Evolutionary conservation across 2,329 filamentous ascomycete species (phyloP), one percentile per base, ranked within the genome.

Genomic region (Cladophialophora carrionii): DNA sequence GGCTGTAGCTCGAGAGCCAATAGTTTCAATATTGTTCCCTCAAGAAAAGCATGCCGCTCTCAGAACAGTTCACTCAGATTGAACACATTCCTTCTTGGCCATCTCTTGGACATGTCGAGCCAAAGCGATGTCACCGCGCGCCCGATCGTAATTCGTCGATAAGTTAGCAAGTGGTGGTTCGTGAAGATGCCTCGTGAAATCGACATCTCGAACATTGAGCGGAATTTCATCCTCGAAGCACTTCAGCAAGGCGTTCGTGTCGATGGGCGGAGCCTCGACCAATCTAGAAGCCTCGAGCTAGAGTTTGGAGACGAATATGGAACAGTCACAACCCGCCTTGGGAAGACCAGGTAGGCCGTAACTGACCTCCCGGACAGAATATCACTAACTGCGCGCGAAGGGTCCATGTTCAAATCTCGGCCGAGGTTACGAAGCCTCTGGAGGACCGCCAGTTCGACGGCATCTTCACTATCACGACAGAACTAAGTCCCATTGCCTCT

Each of bases 401-500:
- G 73, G 86, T 97, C 64, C 81, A 96, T 66, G 92, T 90, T 62
- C 90, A 91, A 68, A 89, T 96, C 65, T 94, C 92, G 2, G 90
- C 92, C 68, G 91, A 96, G 79, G 90, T 98, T 67, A 90, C 90
- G 10, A 87, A 90, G 46, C 94, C 95, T 51, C 91, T 89, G 75
- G 79, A 89, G 60, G 94, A 98, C 79, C 89, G 94, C 69, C 94
- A 93, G 65, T 96, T 96, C 75, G 95, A 98, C 76, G 95, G 95
- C 76, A 86, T 96, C 77, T 98, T 98, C 82, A 92, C 88, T 72
- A 97, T 98, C 75, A 85, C 88, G 61, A 90, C 93, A 62, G 95
- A 98, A 77, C 87, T 99, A 73, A 92, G 90, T 68, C 92, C 94
- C 56, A 96, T 98, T 88, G 90, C 91, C 31, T 92, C 92, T 54